Evolutionary conservation across 2,329 filamentous ascomycete genomes (phyloP), one percentile per base, ranked within the genome.

Genomic region (Ilyonectria sp.): DNA sequence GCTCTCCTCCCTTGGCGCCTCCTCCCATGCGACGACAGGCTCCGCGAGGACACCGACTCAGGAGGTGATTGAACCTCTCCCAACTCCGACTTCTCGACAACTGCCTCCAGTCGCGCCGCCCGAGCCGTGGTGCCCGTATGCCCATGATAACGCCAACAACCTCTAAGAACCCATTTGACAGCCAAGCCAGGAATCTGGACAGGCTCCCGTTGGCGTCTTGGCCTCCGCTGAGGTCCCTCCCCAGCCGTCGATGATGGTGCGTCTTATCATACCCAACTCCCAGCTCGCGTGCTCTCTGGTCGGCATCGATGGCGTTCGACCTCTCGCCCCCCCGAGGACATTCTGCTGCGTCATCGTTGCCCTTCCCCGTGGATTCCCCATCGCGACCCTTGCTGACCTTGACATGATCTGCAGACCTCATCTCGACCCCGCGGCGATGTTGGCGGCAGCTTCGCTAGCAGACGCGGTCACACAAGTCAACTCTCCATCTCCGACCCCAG

Each of bases 401-500:
- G 57, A 53, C 19, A 55, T 67, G 65, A 66, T 68, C 63, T 70
- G 52, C 63, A 90, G 88, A 88, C 87, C 83, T 89, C 88, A 80
- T 86, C 86, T 81, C 85, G 86, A 79, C 84, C 85, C 80, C 86
- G 84, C 77, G 84, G 84, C 77, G 84, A 89, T 83, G 82, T 84
- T 79, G 85, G 86, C 79, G 84, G 82, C 77, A 88, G 83, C 80
- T 88, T 89, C 80, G 82, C 86, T 74, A 87, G 80, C 79, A 87
- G 87, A 80, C 88, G 88, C 77, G 87, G 87, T 72, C 88, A 90
- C 80, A 81, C 81, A 67, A 87, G 82, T 77, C 86, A 89, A 75
- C 83, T 90, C 57, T 90, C 88, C 63, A 90, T 97, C 80, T 96
- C 93, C 80, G 94, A 97, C 82, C 93, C 95, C 68, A 94, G 89